A percentile compares a stretch with the other conserved stretches of the same genome.
phyloP scores from a whole-genome alignment of 768 basidiomycete species.

The Krasilnikovozyma curviuscula region DNA sequence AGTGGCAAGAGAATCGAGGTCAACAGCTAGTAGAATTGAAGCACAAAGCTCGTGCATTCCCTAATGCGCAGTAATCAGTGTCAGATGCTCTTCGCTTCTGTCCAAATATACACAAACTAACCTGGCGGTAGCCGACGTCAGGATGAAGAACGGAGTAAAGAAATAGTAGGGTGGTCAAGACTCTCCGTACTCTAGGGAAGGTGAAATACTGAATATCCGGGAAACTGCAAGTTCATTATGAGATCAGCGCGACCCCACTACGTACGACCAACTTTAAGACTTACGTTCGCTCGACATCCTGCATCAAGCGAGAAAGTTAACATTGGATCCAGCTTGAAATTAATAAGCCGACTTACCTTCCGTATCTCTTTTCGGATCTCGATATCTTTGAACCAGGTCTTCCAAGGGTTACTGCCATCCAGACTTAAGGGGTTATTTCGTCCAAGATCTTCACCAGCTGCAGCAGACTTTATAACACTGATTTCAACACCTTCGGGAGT shows the following conservation, averaged over 20 bases:
- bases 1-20: slow-evolving; percentile 52
- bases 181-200: slow-evolving; percentile 47
- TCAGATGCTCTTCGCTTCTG: too few species aligned
- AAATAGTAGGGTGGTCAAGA: slow-evolving; percentile 72
- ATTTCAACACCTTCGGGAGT: slow-evolving; percentile 19
- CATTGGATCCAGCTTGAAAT: too few species aligned
- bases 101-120: slow-evolving; percentile 11
- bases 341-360: too few species aligned
- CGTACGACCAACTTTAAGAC: slow-evolving; percentile 21
- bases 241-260: not conserved
- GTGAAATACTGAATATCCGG: slow-evolving; percentile 92
- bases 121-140: slow-evolving; percentile 74
- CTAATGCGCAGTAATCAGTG: too few species aligned
- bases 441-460: slow-evolving; percentile 33
- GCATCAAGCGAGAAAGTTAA: too few species aligned
- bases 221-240: slow-evolving; percentile 37
- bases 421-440: slow-evolving; percentile 64
- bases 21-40: slow-evolving; percentile 59
- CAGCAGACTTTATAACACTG: slow-evolving; percentile 9
- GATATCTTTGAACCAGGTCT: slow-evolving; percentile 71
- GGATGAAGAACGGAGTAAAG: slow-evolving; percentile 60
- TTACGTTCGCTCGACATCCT: slow-evolving; percentile 88
- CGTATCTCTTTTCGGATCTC: slow-evolving; percentile 74
- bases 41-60: slow-evolving; percentile 97
- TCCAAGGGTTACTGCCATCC: slow-evolving; percentile 87